Percentiles rank a stretch among this genome's conserved stretches.
Evolutionary conservation across 768 basidiomycete genomes (phyloP).

Genomic region (Pleurotus citrinopileatus): DNA sequence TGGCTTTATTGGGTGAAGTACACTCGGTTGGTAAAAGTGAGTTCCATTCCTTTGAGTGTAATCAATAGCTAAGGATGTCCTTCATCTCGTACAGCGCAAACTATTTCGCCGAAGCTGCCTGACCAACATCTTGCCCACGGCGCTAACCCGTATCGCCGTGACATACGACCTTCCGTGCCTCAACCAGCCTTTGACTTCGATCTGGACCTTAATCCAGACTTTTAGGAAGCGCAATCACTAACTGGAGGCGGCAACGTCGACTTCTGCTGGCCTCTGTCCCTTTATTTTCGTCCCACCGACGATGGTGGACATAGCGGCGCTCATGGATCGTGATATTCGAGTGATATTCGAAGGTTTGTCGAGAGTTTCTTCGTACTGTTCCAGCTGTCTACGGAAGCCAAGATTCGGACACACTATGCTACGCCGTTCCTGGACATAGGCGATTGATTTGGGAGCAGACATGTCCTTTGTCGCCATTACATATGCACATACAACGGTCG

Average conservation of each 20-base stretch:
- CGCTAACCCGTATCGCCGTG: constrained; percentile 70
- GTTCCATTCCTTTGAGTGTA: constrained; percentile 20
- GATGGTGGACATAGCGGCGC: too few species aligned
- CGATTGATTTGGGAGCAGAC: constrained; percentile 51
- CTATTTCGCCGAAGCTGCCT: constrained; percentile 54
- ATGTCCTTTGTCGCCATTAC: constrained; percentile 52
- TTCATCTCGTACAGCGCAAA: constrained; percentile 43
- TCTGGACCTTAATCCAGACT: constrained; percentile 81
- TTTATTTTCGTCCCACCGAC: not conserved
- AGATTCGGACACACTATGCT: constrained; percentile 63
- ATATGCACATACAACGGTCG: constrained; percentile 76
- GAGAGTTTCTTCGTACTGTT: constrained; percentile 29
- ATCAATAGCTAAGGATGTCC: constrained; percentile 8
- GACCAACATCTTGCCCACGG: constrained; percentile 48
- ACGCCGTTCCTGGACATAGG: constrained; percentile 52
- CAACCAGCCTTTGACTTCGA: constrained; percentile 72
- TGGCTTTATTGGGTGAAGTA: constrained; percentile 76
- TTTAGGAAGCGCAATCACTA: too few species aligned
- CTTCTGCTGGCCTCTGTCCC: not conserved
- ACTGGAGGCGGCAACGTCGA: not conserved
- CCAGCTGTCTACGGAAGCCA: constrained; percentile 63
- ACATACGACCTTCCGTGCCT: constrained; percentile 58
- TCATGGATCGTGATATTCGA: constrained; percentile 10
- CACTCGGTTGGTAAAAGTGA: constrained; percentile 77
- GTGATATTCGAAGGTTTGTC: constrained; percentile 12